Percentiles rank a stretch among this genome's conserved stretches.
These are phyloP conservation scores for Raphanus raphanistrum DNA, from an alignment of 345 rosid genomes.

Conservation along the genomic window DNA sequence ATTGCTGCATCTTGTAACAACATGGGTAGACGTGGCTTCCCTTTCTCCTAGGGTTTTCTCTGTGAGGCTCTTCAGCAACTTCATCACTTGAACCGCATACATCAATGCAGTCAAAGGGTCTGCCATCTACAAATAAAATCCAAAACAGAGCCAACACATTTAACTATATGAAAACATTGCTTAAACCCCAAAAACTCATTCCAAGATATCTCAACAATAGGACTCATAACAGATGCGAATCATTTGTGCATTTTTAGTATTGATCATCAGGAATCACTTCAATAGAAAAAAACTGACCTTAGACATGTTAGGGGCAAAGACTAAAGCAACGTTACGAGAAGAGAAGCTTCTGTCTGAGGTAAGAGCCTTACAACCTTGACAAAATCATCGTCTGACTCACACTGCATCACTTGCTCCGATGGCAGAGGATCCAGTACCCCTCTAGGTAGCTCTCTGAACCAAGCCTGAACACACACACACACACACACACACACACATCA, in stretches of 20 bases:
- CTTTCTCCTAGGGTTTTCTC: constrained; percentile 65
- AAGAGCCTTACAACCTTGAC: constrained; percentile 69
- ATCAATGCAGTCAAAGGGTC: constrained; percentile 95
- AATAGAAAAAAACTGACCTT: constrained; percentile 55
- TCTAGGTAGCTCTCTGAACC: constrained; percentile 97
- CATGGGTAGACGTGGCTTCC: constrained; percentile 5
- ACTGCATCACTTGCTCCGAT: constrained; percentile 83
- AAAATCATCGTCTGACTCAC: constrained; percentile 87
- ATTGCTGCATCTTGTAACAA: constrained; percentile 1
- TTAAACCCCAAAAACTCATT: background rate
- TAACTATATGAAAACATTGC: background rate
- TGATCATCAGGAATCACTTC: background rate
- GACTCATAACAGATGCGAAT: background rate
- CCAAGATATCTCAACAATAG: background rate
- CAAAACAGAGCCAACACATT: constrained; percentile 13
- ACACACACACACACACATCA: background rate
- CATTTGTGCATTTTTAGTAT: background rate
- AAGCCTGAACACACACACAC: constrained; percentile 57
- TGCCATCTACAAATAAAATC: constrained; percentile 63
- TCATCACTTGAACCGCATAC: constrained; percentile 99
- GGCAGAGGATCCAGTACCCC: constrained; percentile 82
- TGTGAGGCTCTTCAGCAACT: constrained; percentile 76
- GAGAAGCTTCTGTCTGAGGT: constrained; percentile 85
- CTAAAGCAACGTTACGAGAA: constrained; percentile 86
- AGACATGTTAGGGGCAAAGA: constrained; percentile 98